These are phyloP conservation scores for Umbelopsis isabellina DNA, from an alignment of 192 early-diverging fungal species.

Conservation along the genomic window DNA sequence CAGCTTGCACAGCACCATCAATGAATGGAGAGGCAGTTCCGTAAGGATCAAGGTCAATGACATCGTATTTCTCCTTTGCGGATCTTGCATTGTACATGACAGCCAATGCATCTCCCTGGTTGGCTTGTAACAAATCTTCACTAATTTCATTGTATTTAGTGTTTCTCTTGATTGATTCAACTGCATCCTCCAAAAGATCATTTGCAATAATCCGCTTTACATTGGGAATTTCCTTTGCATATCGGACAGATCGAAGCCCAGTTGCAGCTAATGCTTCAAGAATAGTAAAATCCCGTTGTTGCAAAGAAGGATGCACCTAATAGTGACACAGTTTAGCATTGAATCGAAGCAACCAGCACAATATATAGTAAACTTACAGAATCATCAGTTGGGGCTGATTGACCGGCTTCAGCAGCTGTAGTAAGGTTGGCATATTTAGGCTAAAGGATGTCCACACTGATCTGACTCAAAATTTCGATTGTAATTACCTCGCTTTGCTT, in stretches of 20 bases:
- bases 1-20: slow-evolving; percentile 92
- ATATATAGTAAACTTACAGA: neutral
- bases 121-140: slow-evolving; percentile 73
- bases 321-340: neutral
- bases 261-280: slow-evolving; percentile 95
- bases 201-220: slow-evolving; percentile 86
- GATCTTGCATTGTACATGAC: slow-evolving; percentile 74
- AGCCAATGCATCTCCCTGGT: slow-evolving; percentile 85
- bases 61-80: slow-evolving; percentile 65
- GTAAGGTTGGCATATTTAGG: neutral
- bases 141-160: slow-evolving; percentile 79
- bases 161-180: slow-evolving; percentile 87
- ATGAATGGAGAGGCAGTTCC: slow-evolving; percentile 95
- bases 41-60: slow-evolving; percentile 97
- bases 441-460: neutral
- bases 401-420: slow-evolving; percentile 6
- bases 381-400: neutral
- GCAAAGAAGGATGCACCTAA: neutral
- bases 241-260: slow-evolving; percentile 93
- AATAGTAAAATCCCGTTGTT: slow-evolving; percentile 55
- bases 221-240: slow-evolving; percentile 90
- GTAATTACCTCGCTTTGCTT: slow-evolving; percentile 31
- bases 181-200: slow-evolving; percentile 89
- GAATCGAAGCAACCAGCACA: neutral
- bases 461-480: neutral